Evolutionary conservation across 768 basidiomycete genomes (phyloP), one percentile per base, ranked within the genome.

Genomic region (Pulveroboletus sp.): DNA sequence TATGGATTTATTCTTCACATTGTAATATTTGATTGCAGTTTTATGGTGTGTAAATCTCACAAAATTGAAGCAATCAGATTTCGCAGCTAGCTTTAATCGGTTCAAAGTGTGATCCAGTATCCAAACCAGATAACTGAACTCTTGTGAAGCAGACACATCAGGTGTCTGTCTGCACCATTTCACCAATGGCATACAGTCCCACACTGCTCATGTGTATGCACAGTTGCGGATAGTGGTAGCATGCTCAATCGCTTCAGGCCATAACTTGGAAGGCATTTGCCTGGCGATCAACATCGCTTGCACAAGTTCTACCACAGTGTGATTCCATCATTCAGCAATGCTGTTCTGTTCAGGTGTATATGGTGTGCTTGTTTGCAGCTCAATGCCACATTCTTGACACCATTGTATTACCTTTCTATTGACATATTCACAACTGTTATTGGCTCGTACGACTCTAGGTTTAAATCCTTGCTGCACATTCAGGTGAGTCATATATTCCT

Each of bases 321-420:
- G 27, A 44, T 75, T 75, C n/a, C 64, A 62, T 0, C 63, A 38
- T 31, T 79, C 73, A 0, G 73, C 66, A 17, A 63, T 45, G 7
- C 64, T 68, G 49, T 75, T 75, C 23, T 74, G 70, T 1, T 65
- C 54, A 0, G 69, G 70, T 7, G 69, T 67, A 27, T 75, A 72
- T 3, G n/a, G n/a, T n/a, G n/a, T n/a, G n/a, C n/a, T n/a, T n/a
- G n/a, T n/a, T n/a, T n/a, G n/a, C n/a, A n/a, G 49, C 1, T 58
- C 57, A 6, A 72, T 70, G 0, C 72, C 70, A 1, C 58, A 49
- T 1, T 42, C 5, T 0, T 30, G 47, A 23, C 60, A 59, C 53
- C 64, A 70, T 0, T 39, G 13, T 32, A 53, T 56, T 11, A 69
- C 31, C 2, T 51, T 40, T 0, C 40, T 39, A 24, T 71, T 69